phyloP scores from a whole-genome alignment of 1,139 yeast genomes.

The Barnettozyma hawaiiensis region DNA sequence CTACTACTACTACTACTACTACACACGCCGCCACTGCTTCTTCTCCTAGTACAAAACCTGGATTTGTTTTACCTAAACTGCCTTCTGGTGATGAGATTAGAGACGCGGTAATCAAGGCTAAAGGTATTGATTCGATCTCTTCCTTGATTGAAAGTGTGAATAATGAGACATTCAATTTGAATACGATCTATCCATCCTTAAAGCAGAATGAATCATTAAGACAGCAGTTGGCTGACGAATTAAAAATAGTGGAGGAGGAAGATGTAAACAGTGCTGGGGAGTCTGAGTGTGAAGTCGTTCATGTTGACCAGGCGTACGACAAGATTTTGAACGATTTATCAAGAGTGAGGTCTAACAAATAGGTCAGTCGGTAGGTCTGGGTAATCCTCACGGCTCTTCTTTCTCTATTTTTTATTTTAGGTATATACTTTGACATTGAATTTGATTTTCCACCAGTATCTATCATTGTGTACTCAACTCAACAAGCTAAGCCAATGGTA shows the following conservation, averaged over 20 bases:
- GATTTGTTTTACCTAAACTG: constrained; percentile 30
- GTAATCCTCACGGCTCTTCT: background rate
- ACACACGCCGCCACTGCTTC: constrained; percentile 2
- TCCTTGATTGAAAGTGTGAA: constrained; percentile 67
- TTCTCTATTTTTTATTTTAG: too few species aligned
- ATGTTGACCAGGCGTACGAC: constrained; percentile 66
- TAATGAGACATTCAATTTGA: constrained; percentile 45
- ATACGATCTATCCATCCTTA: constrained; percentile 41
- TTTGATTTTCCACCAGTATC: too few species aligned
- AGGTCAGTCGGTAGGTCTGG: background rate
- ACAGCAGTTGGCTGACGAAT: background rate
- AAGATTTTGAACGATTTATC: constrained; percentile 62
- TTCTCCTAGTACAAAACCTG: background rate
- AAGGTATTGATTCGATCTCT: constrained; percentile 67
- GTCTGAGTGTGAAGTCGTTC: constrained; percentile 24
- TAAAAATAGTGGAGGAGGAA: constrained; percentile 5
- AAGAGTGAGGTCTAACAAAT: constrained; percentile 46
- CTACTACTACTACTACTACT: too few species aligned
- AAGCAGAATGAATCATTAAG: constrained; percentile 11
- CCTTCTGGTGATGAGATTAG: constrained; percentile 76
- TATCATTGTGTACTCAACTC: too few species aligned
- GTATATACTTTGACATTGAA: too few species aligned
- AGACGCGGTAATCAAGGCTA: constrained; percentile 71
- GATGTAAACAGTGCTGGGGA: constrained; percentile 2
- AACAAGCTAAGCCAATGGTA: too few species aligned